Percentiles rank a stretch among this genome's conserved stretches.
These are phyloP conservation scores for Mycena floridula DNA, from an alignment of 768 basidiomycete species.

Conservation along the genomic window DNA sequence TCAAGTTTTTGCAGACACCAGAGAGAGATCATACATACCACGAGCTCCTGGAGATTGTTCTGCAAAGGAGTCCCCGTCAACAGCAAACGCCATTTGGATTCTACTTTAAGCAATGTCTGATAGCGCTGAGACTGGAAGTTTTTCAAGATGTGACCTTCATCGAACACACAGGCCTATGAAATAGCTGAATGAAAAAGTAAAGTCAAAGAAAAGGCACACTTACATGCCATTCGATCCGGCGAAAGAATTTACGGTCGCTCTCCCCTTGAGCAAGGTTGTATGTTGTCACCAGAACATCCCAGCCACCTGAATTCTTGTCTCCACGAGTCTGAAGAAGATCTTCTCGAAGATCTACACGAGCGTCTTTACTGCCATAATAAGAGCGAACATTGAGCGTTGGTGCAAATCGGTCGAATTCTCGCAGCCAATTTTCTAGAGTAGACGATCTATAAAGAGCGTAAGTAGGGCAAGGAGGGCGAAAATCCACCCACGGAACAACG, in stretches of 20 bases:
- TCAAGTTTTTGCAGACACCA: neutral
- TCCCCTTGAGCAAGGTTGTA: slow-evolving; percentile 93
- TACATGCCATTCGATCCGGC: slow-evolving; percentile 88
- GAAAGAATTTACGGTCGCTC: slow-evolving; percentile 90
- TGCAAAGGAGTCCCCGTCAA: slow-evolving; percentile 95
- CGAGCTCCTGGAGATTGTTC: slow-evolving; percentile 85
- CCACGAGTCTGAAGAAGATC: slow-evolving; percentile 50
- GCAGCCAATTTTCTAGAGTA: slow-evolving; percentile 96
- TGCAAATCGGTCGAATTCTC: slow-evolving; percentile 90
- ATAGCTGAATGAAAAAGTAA: slow-evolving; percentile 4
- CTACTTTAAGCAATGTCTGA: slow-evolving; percentile 77
- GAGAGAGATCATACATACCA: slow-evolving; percentile 46
- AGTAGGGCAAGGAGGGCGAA: neutral
- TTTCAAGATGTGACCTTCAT: slow-evolving; percentile 96
- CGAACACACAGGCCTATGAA: slow-evolving; percentile 82
- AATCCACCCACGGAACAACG: slow-evolving; percentile 79
- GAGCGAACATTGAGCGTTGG: slow-evolving; percentile 81
- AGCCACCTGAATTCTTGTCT: slow-evolving; percentile 49
- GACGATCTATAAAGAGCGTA: slow-evolving; percentile 52
- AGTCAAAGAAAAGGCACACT: slow-evolving; percentile 24
- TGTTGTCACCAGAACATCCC: slow-evolving; percentile 94
- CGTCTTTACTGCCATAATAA: slow-evolving; percentile 92
- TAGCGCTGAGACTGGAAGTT: slow-evolving; percentile 98
- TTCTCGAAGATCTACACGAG: slow-evolving; percentile 68
- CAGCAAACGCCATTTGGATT: slow-evolving; percentile 84